phyloP scores from a whole-genome alignment of 805 yeast genomes.

The Cyberlindnera meyerae region DNA sequence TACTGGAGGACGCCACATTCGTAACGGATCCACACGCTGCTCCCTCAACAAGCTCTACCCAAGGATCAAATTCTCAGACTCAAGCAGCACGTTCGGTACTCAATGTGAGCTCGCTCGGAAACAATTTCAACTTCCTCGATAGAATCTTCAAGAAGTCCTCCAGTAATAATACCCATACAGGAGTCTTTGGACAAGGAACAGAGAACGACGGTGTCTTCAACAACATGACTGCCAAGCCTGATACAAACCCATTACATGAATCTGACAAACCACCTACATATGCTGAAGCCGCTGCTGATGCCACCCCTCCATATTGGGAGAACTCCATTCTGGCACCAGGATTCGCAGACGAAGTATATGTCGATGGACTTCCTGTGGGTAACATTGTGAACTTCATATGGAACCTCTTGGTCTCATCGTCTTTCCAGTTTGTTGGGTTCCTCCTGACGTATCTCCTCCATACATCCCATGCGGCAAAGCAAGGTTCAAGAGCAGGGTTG shows the following conservation, averaged over 20 bases:
- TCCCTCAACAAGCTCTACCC: background rate
- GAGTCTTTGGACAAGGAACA: slow-evolving; percentile 29
- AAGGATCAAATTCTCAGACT: background rate
- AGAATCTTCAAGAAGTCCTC: slow-evolving; percentile 31
- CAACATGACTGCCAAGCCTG: slow-evolving; percentile 88
- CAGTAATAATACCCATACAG: slow-evolving; percentile 15
- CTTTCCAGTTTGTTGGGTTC: slow-evolving; percentile 93
- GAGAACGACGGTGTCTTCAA: slow-evolving; percentile 86
- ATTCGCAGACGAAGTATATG: slow-evolving; percentile 77
- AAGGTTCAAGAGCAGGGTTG: slow-evolving; percentile 89
- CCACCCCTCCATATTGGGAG: slow-evolving; percentile 97
- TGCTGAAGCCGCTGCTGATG: slow-evolving; percentile 91
- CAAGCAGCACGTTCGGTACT: background rate
- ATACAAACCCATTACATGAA: slow-evolving; percentile 28
- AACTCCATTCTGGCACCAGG: slow-evolving; percentile 76
- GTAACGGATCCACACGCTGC: slow-evolving; percentile 5
- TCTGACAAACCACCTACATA: slow-evolving; percentile 76
- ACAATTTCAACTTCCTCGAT: slow-evolving; percentile 37
- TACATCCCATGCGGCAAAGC: slow-evolving; percentile 95
- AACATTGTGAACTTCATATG: slow-evolving; percentile 82
- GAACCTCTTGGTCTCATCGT: slow-evolving; percentile 84
- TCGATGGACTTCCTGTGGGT: slow-evolving; percentile 95
- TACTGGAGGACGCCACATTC: slow-evolving; percentile 6
- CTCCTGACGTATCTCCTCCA: slow-evolving; percentile 84
- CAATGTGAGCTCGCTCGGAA: slow-evolving; percentile 25